Evolutionary conservation across 805 yeast genomes (phyloP), one percentile per base, ranked within the genome.

Genomic region (Candida lessepsii): DNA sequence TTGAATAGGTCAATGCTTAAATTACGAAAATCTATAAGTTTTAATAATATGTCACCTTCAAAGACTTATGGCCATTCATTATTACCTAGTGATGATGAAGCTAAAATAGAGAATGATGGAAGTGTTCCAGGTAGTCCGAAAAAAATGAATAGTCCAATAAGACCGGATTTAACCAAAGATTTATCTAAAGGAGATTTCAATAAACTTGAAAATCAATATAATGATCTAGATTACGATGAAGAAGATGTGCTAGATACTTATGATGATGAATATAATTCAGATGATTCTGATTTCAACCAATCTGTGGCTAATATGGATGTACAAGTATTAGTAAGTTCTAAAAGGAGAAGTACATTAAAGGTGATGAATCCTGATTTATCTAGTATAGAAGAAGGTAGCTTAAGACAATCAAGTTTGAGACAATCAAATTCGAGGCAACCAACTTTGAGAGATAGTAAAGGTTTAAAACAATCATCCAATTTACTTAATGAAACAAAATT

Each of bases 291-390:
- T 10, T 39, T 39, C 24, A 27, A 33, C 11, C 27, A 39, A 16
- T 30, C 36, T 3, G 25, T 46, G 10, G 48, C 39, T 11, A 39
- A 46, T 29, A 16, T 47, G 18, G 89, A 83, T 47, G 90, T 81
- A 2, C 90, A 83, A 57, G 83, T 83, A 7, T 59, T 83, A 44
- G 88, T 83, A 6, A 76, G 84, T 44, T 77, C 85, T 11, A 77
- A 76, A 52, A 64, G 88, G 48, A 63, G 86, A 42, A 71, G 83
- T 1, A 71, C 73, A 39, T 61, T 83, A 31, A 58, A 83, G 25
- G 77, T 83, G 26, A 70, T 78, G 34, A 83, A 83, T 51, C 90
- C 90, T n/a, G 63, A 58, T 39, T 29, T 29, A 14, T 21, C 27
- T n/a, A 23, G 26, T 14, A 27, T 44, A 21, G 33, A 40, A 31